These are phyloP conservation scores for Ensete glaucum DNA, from an alignment of 176 grass and related monocot genomes.

Conservation along the genomic window DNA sequence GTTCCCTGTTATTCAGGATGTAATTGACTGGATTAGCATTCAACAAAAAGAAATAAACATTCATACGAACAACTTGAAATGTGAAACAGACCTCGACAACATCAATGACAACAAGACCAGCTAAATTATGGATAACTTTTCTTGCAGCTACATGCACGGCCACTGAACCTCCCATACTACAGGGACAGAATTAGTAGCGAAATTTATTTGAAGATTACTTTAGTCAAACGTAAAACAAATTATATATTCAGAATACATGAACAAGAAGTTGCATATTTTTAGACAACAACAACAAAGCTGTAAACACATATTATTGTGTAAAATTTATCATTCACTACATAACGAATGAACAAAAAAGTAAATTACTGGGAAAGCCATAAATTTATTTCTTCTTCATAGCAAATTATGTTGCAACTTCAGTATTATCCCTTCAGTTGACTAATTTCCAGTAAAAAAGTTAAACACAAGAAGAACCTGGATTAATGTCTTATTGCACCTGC, in stretches of 20 bases:
- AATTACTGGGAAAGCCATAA: too few species aligned
- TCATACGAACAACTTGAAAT: background rate
- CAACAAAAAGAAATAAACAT: background rate
- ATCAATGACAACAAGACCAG: constrained; percentile 86
- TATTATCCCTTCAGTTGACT: too few species aligned
- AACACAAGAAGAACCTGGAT: too few species aligned
- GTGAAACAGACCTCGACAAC: constrained; percentile 81
- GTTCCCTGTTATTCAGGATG: constrained; percentile 57
- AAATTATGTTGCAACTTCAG: too few species aligned
- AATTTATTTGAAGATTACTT: background rate
- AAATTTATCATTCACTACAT: too few species aligned
- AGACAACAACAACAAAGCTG: background rate
- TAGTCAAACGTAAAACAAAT: background rate
- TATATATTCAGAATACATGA: background rate
- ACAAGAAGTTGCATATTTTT: too few species aligned
- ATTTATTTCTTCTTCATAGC: too few species aligned
- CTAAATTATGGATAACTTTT: constrained; percentile 54
- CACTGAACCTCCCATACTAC: constrained; percentile 91
- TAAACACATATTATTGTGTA: too few species aligned
- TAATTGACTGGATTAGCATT: constrained; percentile 13
- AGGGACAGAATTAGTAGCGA: background rate
- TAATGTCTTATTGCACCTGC: too few species aligned
- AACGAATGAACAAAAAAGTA: too few species aligned
- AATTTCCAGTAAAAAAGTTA: too few species aligned
- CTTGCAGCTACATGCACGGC: constrained; percentile 89